These are phyloP conservation scores for Nicotiana tabacum DNA, from an alignment of 257 asterid species.

Conservation along the genomic window DNA sequence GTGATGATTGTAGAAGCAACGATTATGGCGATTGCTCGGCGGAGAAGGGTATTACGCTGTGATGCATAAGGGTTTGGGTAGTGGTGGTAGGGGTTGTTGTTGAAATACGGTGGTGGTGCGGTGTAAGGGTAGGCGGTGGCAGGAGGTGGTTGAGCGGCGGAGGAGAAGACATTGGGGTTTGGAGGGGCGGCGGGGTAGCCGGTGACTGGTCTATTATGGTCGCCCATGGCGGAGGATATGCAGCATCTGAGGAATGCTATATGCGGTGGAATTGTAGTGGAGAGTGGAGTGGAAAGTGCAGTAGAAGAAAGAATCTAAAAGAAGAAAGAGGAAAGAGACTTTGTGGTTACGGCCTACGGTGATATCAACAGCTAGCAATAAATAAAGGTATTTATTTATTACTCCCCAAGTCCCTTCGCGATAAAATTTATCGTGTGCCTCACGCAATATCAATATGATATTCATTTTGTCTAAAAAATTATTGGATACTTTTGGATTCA, in stretches of 20 bases:
- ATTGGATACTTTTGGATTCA: no score
- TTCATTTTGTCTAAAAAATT: no score
- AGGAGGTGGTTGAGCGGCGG: conserved; percentile 29
- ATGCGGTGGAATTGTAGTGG: not conserved
- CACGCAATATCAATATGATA: no score
- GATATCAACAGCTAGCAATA: not conserved
- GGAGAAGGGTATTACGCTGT: conserved; percentile 62
- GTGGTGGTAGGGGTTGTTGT: conserved; percentile 21
- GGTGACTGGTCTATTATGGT: conserved; percentile 66
- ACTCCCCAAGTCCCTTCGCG: no score
- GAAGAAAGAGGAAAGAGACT: not conserved
- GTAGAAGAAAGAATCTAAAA: not conserved
- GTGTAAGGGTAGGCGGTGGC: conserved; percentile 52
- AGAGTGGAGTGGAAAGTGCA: not conserved
- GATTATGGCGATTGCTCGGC: conserved; percentile 55
- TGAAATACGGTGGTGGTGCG: conserved; percentile 41
- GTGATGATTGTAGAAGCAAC: conserved; percentile 45
- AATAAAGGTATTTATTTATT: not conserved
- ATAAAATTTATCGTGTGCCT: no score
- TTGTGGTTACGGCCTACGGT: not conserved
- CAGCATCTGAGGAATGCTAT: not conserved
- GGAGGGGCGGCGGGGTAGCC: conserved; percentile 63
- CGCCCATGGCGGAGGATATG: conserved; percentile 35
- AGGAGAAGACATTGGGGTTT: conserved; percentile 39
- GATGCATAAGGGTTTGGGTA: conserved; percentile 40